phyloP scores from a whole-genome alignment of 352 stramenopile species.

The Phytophthora hybrid region DNA sequence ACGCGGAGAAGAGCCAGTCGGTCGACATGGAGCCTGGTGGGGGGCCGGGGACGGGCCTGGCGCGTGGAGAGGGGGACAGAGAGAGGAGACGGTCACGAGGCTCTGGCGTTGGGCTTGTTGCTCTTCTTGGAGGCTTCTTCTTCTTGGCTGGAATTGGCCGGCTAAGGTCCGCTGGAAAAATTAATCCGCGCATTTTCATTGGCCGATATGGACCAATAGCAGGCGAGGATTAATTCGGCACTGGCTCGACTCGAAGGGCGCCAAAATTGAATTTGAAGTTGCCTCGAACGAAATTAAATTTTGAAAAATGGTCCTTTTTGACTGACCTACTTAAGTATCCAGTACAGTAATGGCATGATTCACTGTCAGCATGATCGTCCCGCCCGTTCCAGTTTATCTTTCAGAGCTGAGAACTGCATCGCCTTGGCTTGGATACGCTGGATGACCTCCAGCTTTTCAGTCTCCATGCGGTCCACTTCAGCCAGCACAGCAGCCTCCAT shows the following conservation, averaged over 20 bases:
- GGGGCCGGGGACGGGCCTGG: conserved; percentile 12
- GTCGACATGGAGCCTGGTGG: conserved; percentile 23
- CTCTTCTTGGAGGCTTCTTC: conserved; percentile 3
- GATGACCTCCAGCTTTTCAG: conserved; percentile 45
- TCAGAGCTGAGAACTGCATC: conserved; percentile 16
- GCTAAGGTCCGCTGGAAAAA: conserved; percentile 15
- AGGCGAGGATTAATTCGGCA: background rate
- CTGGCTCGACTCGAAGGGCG: background rate
- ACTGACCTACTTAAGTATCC: no score
- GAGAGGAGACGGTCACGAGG: conserved; percentile 2
- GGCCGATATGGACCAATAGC: no score
- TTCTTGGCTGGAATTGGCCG: conserved; percentile 17
- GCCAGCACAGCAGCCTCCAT: conserved; percentile 47
- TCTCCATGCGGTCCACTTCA: conserved; percentile 48
- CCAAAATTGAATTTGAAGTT: conserved; percentile 1
- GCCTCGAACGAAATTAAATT: background rate
- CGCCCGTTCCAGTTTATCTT: conserved; percentile 1
- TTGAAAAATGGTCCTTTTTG: background rate
- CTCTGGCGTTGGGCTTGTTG: background rate
- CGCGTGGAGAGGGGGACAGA: background rate
- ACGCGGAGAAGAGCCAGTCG: conserved; percentile 51
- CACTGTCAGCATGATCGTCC: background rate
- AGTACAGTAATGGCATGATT: no score
- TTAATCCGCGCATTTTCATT: background rate
- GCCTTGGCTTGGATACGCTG: conserved; percentile 57